Evolutionary conservation across 176 grass and related monocot species (phyloP).

Genomic region (Aechmea fasciata): DNA sequence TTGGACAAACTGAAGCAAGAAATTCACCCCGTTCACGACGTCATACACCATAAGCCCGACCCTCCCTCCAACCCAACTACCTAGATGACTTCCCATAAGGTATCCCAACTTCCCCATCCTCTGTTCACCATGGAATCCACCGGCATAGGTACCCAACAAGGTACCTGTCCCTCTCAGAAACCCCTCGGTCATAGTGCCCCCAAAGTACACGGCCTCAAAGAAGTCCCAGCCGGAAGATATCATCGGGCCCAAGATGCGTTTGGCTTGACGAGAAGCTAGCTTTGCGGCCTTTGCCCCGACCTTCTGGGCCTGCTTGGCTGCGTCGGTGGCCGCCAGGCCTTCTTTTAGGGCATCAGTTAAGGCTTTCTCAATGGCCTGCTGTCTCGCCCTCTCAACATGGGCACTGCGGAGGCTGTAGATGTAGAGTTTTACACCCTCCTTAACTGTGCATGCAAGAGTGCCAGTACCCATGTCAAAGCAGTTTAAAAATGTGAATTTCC

Average conservation of each 20-base stretch:
- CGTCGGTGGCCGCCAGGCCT: conserved; percentile 38
- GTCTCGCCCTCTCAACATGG: conserved; percentile 58
- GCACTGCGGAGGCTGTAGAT: conserved; percentile 63
- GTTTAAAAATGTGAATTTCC: conserved; percentile 90
- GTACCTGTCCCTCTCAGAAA: conserved; percentile 80
- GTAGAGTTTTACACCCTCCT: conserved; percentile 90
- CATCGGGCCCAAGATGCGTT: conserved; percentile 78
- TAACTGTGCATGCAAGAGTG: conserved; percentile 58
- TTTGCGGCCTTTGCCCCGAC: conserved; percentile 71
- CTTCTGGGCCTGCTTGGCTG: conserved; percentile 83
- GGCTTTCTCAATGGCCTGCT: conserved; percentile 52
- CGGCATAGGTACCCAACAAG: conserved; percentile 74
- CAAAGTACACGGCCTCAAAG: conserved; percentile 95
- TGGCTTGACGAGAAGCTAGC: conserved; percentile 72
- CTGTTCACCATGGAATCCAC: conserved; percentile 82
- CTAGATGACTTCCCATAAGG: conserved; percentile 81
- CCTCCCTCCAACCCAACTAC: conserved; percentile 90
- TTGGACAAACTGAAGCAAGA: conserved; percentile 45
- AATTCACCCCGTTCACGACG: conserved; percentile 63
- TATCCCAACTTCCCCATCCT: conserved; percentile 79
- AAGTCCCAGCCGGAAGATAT: conserved; percentile 97
- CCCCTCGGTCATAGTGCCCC: conserved; percentile 76
- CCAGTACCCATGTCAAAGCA: conserved; percentile 94
- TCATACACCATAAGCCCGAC: conserved; percentile 97
- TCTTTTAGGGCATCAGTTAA: conserved; percentile 57